phyloP scores from a whole-genome alignment of 345 rosid genomes.

The Cardamine resedifolia region DNA sequence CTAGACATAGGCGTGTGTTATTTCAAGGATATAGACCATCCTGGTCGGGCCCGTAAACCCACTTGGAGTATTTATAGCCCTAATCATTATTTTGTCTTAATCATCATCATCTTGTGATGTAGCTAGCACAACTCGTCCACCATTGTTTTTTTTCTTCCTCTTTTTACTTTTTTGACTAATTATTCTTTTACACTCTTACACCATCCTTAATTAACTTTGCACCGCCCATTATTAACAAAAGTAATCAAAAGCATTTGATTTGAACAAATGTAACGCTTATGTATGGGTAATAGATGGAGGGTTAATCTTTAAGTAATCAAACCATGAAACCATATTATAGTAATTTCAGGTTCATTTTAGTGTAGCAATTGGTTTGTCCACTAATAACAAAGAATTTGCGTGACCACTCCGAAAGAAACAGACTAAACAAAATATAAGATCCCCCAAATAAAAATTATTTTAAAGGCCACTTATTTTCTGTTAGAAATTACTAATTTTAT shows the following conservation, averaged over 20 bases:
- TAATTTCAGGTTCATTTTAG: neutral
- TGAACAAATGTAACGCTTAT: conserved; percentile 3
- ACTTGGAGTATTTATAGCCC: conserved; percentile 32
- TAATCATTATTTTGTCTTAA: conserved; percentile 33
- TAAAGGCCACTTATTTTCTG: neutral
- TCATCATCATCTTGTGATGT: conserved; percentile 33
- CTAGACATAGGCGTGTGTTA: conserved; percentile 20
- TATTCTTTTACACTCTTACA: conserved; percentile 23
- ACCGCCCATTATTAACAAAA: conserved; percentile 26
- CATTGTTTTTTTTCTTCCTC: conserved; percentile 11
- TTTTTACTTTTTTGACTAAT: conserved; percentile 6
- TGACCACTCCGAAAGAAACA: neutral
- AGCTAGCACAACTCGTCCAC: conserved; percentile 26
- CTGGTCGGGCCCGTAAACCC: conserved; percentile 36
- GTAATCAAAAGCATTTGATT: neutral
- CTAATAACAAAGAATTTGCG: neutral
- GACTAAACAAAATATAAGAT: neutral
- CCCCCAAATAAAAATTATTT: too few species aligned
- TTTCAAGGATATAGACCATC: conserved; percentile 29
- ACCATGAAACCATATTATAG: neutral
- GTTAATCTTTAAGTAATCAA: neutral
- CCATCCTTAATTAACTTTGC: conserved; percentile 31
- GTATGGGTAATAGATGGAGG: neutral
- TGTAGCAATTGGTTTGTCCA: neutral
- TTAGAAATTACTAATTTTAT: neutral